A percentile compares a stretch with the other conserved stretches of the same genome.
phyloP scores from a whole-genome alignment of 2,329 filamentous ascomycete species.

The Xylaria sp. region DNA sequence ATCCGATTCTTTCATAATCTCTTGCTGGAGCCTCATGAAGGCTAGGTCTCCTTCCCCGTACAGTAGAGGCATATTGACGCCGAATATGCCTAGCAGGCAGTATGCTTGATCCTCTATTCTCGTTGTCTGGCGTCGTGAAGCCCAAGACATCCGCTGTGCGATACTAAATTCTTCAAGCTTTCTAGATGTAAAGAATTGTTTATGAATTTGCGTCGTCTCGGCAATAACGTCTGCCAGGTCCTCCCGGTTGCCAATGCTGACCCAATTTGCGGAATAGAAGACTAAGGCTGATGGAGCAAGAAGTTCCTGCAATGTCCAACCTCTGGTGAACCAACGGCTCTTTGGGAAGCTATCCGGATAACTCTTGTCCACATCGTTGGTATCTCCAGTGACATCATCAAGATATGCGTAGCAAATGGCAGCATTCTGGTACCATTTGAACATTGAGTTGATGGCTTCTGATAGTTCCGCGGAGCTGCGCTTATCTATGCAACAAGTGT shows the following conservation, averaged over 20 bases:
- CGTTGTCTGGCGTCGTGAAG: neutral
- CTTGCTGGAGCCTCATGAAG: neutral
- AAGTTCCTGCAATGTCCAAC: neutral
- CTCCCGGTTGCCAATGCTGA: neutral
- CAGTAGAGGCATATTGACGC: neutral
- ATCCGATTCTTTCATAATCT: neutral
- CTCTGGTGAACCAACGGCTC: neutral
- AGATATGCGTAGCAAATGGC: neutral
- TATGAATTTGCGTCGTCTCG: neutral
- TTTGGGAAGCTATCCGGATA: neutral
- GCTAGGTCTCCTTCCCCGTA: neutral
- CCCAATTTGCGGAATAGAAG: neutral
- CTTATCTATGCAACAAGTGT: neutral
- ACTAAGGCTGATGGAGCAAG: neutral
- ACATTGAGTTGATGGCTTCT: neutral
- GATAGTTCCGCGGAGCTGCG: neutral
- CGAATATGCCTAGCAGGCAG: neutral
- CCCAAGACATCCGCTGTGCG: neutral
- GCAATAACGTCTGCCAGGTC: neutral
- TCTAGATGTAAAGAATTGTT: neutral
- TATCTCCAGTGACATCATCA: neutral
- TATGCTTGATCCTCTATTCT: neutral
- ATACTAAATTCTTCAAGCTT: neutral
- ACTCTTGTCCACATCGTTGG: neutral
- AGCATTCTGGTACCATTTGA: neutral